A percentile compares a stretch with the other conserved stretches of the same genome.
Evolutionary conservation across 352 stramenopile genomes (phyloP).

Genomic region (Phytophthora melonis): DNA sequence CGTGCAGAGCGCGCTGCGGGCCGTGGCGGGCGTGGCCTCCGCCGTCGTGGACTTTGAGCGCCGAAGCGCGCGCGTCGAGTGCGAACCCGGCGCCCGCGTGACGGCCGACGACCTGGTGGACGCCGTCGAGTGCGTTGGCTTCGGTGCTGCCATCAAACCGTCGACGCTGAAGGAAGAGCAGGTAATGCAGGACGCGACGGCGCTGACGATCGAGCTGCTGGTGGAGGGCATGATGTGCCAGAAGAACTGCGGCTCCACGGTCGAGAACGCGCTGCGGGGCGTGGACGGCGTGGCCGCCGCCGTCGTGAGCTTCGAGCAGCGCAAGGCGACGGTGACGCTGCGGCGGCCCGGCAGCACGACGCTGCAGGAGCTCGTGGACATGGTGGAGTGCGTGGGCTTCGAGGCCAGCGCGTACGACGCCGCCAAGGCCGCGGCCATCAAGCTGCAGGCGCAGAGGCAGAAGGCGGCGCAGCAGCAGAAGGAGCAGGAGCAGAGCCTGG

Average conservation of each 20-base stretch:
- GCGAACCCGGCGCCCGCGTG: constrained; percentile 46
- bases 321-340: constrained; percentile 69
- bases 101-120: constrained; percentile 66
- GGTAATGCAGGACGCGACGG: neutral
- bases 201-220: constrained; percentile 59
- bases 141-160: constrained; percentile 65
- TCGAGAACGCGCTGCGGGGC: constrained; percentile 84
- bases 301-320: constrained; percentile 81
- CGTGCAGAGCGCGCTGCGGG: constrained; percentile 78
- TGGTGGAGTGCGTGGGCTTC: constrained; percentile 84
- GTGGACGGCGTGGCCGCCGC: constrained; percentile 77
- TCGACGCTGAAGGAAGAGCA: neutral
- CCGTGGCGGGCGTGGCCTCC: constrained; percentile 70
- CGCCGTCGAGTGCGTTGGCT: constrained; percentile 82
- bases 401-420: constrained; percentile 20
- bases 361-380: constrained; percentile 74
- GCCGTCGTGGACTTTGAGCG: constrained; percentile 75
- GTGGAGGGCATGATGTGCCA: constrained; percentile 96
- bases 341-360: constrained; percentile 52
- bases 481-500: constrained; percentile 15
- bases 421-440: too few species aligned
- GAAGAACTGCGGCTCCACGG: constrained; percentile 95
- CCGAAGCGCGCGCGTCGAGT: constrained; percentile 70
- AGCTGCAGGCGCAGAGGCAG: too few species aligned
- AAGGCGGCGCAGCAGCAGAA: neutral